These are phyloP conservation scores for Scutellaria minor DNA, from an alignment of 257 asterid species.

Conservation along the genomic window DNA sequence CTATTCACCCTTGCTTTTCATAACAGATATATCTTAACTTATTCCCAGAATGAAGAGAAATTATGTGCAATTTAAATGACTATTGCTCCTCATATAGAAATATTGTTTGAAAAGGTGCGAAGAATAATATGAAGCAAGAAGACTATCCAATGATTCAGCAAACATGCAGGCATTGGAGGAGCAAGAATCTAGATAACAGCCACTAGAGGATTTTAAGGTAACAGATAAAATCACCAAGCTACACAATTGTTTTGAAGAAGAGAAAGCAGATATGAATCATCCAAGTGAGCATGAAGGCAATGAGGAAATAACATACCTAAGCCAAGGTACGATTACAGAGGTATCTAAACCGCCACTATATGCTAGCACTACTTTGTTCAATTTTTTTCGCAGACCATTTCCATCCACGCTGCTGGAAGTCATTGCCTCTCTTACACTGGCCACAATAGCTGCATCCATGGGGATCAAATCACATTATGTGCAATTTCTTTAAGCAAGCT, in stretches of 20 bases:
- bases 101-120: not conserved
- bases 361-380: slow-evolving; percentile 93
- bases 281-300: not conserved
- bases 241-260: not conserved
- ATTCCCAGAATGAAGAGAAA: not conserved
- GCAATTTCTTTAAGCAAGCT: not conserved
- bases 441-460: slow-evolving; percentile 56
- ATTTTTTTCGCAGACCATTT: slow-evolving; percentile 53
- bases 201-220: not conserved
- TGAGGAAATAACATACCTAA: slow-evolving; percentile 53
- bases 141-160: not conserved
- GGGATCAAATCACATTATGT: not conserved
- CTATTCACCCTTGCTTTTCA: no score
- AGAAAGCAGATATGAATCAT: slow-evolving; percentile 1
- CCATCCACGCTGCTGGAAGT: slow-evolving; percentile 49
- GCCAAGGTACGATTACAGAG: slow-evolving; percentile 98
- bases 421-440: slow-evolving; percentile 51
- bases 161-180: not conserved
- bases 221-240: not conserved
- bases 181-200: not conserved
- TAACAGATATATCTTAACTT: no score
- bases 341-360: slow-evolving; percentile 98
- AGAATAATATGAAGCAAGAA: no score
- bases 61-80: not conserved
- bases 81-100: not conserved